A percentile compares a stretch with the other conserved stretches of the same genome.
phyloP scores from a whole-genome alignment of 129 eudicot genomes.

The Solidago caesia region DNA sequence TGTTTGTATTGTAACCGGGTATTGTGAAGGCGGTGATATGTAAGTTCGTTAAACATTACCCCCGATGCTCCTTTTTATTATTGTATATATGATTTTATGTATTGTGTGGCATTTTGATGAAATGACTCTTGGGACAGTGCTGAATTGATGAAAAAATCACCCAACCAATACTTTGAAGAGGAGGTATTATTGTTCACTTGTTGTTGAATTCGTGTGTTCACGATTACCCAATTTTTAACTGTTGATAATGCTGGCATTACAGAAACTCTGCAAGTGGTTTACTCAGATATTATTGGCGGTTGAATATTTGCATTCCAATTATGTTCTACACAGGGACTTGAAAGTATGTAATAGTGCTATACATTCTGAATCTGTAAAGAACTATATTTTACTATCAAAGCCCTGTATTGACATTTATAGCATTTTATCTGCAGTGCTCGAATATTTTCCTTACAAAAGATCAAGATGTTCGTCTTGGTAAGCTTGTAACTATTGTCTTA shows the following conservation, averaged over 20 bases:
- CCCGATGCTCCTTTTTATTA: background rate
- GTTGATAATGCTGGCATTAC: conserved; percentile 25
- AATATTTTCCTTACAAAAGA: conserved; percentile 97
- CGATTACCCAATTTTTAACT: conserved; percentile 7
- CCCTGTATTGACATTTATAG: conserved; percentile 18
- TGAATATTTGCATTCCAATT: conserved; percentile 89
- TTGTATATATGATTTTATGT: background rate
- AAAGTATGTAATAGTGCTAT: conserved; percentile 51
- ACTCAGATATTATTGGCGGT: conserved; percentile 91
- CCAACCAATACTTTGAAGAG: conserved; percentile 79
- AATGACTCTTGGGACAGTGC: conserved; percentile 53
- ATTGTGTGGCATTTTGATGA: conserved; percentile 8
- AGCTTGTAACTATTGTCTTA: conserved; percentile 28
- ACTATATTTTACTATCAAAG: background rate
- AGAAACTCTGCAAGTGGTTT: conserved; percentile 96
- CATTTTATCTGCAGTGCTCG: conserved; percentile 67
- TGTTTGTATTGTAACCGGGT: conserved; percentile 97
- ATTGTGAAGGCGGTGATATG: conserved; percentile 99
- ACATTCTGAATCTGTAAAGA: conserved; percentile 21
- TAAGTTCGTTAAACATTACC: conserved; percentile 40
- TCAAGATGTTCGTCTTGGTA: conserved; percentile 96
- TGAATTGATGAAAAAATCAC: conserved; percentile 85
- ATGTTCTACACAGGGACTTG: conserved; percentile 91
- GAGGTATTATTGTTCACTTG: conserved; percentile 50
- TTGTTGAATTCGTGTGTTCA: conserved; percentile 7